Percentiles rank a stretch among this genome's conserved stretches.
These are phyloP conservation scores for Fusarium solani-melongenae DNA, from an alignment of 2,329 filamentous ascomycete species.

Conservation along the genomic window DNA sequence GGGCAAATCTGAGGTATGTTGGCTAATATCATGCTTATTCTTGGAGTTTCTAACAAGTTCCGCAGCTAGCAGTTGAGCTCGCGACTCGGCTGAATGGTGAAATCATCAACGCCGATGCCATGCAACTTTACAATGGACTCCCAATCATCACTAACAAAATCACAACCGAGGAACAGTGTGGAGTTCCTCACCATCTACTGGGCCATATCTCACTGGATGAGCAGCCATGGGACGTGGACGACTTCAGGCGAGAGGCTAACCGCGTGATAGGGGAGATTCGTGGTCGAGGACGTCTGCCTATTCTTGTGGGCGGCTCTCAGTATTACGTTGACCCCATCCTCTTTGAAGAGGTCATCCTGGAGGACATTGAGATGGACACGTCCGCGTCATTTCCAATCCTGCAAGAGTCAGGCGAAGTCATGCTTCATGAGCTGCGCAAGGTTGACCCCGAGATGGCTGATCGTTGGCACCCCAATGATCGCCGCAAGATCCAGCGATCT, in stretches of 20 bases:
- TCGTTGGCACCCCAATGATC: conserved; percentile 93
- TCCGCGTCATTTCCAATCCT: conserved; percentile 74
- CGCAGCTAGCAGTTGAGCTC: conserved; percentile 87
- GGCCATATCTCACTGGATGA: conserved; percentile 80
- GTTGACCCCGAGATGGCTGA: conserved; percentile 91
- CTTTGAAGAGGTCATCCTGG: conserved; percentile 73
- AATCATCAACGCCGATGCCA: conserved; percentile 96
- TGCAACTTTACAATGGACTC: conserved; percentile 94
- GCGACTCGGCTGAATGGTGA: conserved; percentile 88
- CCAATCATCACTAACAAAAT: conserved; percentile 98
- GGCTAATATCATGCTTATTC: background rate
- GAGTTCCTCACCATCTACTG: conserved; percentile 88
- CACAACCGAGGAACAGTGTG: conserved; percentile 76
- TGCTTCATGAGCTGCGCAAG: conserved; percentile 78
- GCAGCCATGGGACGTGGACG: conserved; percentile 84
- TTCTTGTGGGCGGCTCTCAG: conserved; percentile 93
- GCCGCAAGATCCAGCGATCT: conserved; percentile 88
- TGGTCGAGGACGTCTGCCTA: conserved; percentile 81
- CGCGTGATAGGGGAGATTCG: conserved; percentile 81
- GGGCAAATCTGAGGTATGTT: conserved; percentile 85
- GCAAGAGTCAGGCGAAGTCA: conserved; percentile 74
- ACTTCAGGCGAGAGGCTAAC: conserved; percentile 78
- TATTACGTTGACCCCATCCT: conserved; percentile 94
- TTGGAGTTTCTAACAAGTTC: conserved; percentile 6
- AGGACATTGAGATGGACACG: conserved; percentile 51